Conservation (phyloP, 805 yeast genomes). For the Wickerhamomyces sydowiorum region DNA sequence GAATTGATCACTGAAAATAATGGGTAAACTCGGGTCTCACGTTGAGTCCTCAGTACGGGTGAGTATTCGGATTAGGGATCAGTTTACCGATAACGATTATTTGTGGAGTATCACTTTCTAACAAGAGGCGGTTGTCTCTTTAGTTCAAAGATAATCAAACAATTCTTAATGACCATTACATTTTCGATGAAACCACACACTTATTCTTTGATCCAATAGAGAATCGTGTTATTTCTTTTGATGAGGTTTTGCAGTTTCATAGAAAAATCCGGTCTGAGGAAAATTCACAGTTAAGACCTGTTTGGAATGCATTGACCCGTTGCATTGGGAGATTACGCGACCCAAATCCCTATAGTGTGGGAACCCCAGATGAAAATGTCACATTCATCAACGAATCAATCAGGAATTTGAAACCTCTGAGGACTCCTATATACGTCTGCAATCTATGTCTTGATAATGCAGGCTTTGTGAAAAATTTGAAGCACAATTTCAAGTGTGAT, state of each 20-base stretch:
- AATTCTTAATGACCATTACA: neutral
- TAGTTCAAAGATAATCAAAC: neutral
- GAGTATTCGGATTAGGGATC: too few relatives aligned
- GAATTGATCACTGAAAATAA: too few relatives aligned
- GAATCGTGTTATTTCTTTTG: neutral
- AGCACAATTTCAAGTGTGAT: too few relatives aligned
- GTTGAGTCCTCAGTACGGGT: too few relatives aligned
- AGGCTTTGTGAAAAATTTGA: too few relatives aligned
- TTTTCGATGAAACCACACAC: neutral
- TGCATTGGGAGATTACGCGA: neutral
- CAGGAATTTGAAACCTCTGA: neutral
- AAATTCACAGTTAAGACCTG: neutral
- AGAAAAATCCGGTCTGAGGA: too few relatives aligned
- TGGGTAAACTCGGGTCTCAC: too few relatives aligned
- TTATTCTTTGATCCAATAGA: neutral
- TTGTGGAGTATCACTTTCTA: too few relatives aligned
- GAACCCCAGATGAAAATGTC: neutral
- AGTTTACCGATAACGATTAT: too few relatives aligned
- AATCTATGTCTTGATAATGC: neutral
- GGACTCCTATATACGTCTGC: neutral
- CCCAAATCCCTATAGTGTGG: neutral
- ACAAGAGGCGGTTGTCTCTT: too few relatives aligned
- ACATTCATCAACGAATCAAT: neutral
- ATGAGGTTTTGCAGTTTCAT: neutral
- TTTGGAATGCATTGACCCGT: neutral